These are phyloP conservation scores for Raffaelea ambrosiae DNA, from an alignment of 2,329 filamentous ascomycete species.

Conservation along the genomic window DNA sequence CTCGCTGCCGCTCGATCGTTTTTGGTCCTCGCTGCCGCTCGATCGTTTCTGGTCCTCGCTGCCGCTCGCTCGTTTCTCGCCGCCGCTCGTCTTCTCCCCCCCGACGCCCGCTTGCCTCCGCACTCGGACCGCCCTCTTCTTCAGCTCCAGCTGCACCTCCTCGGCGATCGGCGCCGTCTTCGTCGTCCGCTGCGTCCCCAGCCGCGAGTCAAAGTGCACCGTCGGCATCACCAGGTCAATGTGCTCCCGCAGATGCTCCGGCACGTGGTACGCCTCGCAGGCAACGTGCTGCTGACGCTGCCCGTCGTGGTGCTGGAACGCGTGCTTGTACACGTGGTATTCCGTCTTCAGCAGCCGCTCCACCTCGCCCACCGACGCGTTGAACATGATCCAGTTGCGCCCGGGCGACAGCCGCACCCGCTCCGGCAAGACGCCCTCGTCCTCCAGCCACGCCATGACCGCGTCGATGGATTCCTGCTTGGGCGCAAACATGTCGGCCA, in stretches of 20 bases:
- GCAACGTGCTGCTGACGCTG: conserved; percentile 25
- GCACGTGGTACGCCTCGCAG: conserved; percentile 32
- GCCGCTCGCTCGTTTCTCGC: too few species aligned
- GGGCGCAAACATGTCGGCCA: conserved; percentile 34
- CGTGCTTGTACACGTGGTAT: conserved; percentile 43
- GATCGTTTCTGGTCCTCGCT: too few species aligned
- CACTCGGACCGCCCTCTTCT: conserved; percentile 16
- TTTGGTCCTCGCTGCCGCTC: too few species aligned
- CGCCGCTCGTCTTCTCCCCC: too few species aligned
- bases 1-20: too few species aligned
- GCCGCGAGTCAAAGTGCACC: conserved; percentile 23
- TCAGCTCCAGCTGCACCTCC: conserved; percentile 14
- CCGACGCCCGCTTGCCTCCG: too few species aligned
- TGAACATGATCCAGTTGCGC: conserved; percentile 45
- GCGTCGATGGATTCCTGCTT: conserved; percentile 34
- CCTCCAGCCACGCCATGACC: conserved; percentile 43
- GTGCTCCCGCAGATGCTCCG: conserved; percentile 23
- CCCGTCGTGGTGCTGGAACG: too few species aligned
- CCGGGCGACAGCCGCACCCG: conserved; percentile 39
- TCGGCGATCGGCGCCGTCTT: background rate
- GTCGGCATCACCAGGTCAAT: conserved; percentile 34
- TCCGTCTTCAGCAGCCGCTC: conserved; percentile 44
- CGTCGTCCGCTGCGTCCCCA: background rate
- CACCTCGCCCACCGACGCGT: conserved; percentile 43
- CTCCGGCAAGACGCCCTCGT: conserved; percentile 37